phyloP scores from a whole-genome alignment of 1,284 basidiomycete species.

The Boletus smithii region DNA sequence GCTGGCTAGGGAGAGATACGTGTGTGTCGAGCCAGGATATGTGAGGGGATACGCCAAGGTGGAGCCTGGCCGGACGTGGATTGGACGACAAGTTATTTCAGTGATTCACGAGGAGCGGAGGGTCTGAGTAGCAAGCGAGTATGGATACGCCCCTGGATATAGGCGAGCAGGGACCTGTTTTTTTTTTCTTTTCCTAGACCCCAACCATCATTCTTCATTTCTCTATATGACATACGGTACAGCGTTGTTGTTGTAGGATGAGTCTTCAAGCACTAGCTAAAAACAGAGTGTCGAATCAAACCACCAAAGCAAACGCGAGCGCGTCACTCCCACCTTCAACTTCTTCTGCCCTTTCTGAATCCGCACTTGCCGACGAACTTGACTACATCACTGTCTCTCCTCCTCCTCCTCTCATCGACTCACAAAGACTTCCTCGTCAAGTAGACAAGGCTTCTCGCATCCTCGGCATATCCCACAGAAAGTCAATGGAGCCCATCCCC shows the following conservation, averaged over 20 bases:
- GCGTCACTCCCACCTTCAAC: no score
- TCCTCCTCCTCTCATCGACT: conserved; percentile 22
- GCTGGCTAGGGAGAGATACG: conserved; percentile 62
- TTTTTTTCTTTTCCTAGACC: neutral
- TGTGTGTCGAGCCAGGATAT: conserved; percentile 85
- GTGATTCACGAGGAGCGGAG: conserved; percentile 34
- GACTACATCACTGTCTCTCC: conserved; percentile 63
- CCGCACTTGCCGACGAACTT: conserved; percentile 56
- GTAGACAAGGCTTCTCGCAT: conserved; percentile 66
- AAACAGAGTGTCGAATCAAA: conserved; percentile 22
- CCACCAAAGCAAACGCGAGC: conserved; percentile 3
- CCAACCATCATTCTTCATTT: no score
- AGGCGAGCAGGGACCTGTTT: neutral
- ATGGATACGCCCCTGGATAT: neutral
- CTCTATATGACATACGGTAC: no score
- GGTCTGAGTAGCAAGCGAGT: no score
- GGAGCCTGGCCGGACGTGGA: conserved; percentile 64
- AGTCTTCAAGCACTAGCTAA: conserved; percentile 12
- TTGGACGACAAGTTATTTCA: conserved; percentile 67
- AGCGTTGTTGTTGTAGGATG: conserved; percentile 13
- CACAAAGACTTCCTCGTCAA: conserved; percentile 17
- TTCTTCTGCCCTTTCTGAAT: no score
- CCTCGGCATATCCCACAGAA: conserved; percentile 67
- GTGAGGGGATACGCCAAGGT: conserved; percentile 66
- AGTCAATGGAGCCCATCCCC: conserved; percentile 78